Base-by-base conservation (phyloP, 768 basidiomycete species). In the Rubroboletus satanas region DNA sequence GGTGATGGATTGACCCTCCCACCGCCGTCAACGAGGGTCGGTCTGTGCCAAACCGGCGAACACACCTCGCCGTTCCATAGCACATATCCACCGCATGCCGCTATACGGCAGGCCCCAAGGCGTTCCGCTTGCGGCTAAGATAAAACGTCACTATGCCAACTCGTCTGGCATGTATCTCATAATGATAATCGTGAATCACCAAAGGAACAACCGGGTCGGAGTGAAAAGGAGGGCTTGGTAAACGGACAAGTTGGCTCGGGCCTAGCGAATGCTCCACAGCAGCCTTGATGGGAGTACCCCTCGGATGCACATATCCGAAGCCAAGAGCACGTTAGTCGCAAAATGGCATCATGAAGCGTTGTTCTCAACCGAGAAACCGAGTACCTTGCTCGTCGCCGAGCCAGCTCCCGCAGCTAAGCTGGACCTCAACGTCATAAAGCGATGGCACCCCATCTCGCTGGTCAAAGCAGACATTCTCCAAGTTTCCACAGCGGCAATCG, bases 101-200 rank as follows among this genome's bases (percentile, higher is more conserved):
- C 21, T 8, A 17, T 26, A 23, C 2, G 8, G 33, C 15, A 0
- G 29, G 14, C 32, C 32, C 32, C 35, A 18, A 41, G 7, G 32
- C 21, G 33, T 28, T 45, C 38, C 28, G 14, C 38, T 31, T 15
- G 45, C 10, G n/a, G 38, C n/a, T 1, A 23, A 43, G 46, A 54
- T 23, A 38, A 45, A 37, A 23, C 23, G 35, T 55, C 44, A n/a
- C 61, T 29, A 53, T 58, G 41, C 41, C 60, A 52, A 62, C 38
- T 18, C 5, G 18, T 43, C 36, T 31, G 37, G 18, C 48, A 35
- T 1, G 12, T 18, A n/a, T 57, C 18, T 45, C 42, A 45, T 21
- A 21, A 33, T n/a, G 35, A 33, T 3, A 17, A 6, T 4, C 7
- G 14, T 14, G 4, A 1, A 9, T 35, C 17, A 26, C 18, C 36